Evolutionary conservation across 116 monocot species (phyloP).

Genomic region (Cymodocea nodosa): DNA sequence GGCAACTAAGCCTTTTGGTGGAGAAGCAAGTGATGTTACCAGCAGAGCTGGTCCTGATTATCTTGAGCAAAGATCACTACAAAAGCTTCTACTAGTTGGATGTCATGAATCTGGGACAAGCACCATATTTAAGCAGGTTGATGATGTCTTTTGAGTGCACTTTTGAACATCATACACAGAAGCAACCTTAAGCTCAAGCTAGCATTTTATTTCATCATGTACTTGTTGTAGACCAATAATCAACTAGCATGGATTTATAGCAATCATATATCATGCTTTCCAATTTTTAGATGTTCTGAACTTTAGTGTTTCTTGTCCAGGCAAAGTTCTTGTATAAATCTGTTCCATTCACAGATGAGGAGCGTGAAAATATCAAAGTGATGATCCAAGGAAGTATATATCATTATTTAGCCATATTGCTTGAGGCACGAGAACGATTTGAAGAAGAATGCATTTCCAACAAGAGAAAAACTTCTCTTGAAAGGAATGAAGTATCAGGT

Average conservation of each 20-base stretch:
- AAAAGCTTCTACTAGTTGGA: conserved; percentile 85
- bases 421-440: conserved; percentile 80
- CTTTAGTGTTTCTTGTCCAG: conserved; percentile 18
- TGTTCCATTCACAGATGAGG: conserved; percentile 59
- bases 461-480: conserved; percentile 13
- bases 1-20: conserved; percentile 21
- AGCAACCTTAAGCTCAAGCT: too few relatives aligned
- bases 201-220: too few relatives aligned
- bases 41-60: conserved; percentile 31
- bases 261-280: too few relatives aligned
- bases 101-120: conserved; percentile 65
- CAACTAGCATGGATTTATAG: too few relatives aligned
- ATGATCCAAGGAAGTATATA: conserved; percentile 79
- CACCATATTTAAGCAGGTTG: conserved; percentile 93
- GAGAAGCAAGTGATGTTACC: conserved; percentile 29
- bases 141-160: neutral
- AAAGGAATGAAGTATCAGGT: neutral
- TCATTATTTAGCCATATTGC: conserved; percentile 57
- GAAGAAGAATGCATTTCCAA: conserved; percentile 66
- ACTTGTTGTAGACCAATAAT: too few relatives aligned
- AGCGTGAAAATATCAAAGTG: conserved; percentile 50
- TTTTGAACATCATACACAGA: too few relatives aligned
- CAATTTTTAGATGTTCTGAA: neutral
- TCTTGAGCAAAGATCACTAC: conserved; percentile 45
- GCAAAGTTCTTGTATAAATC: conserved; percentile 71